Conservation (phyloP, 352 stramenopile genomes). For the Stramenopiles sp. region DNA sequence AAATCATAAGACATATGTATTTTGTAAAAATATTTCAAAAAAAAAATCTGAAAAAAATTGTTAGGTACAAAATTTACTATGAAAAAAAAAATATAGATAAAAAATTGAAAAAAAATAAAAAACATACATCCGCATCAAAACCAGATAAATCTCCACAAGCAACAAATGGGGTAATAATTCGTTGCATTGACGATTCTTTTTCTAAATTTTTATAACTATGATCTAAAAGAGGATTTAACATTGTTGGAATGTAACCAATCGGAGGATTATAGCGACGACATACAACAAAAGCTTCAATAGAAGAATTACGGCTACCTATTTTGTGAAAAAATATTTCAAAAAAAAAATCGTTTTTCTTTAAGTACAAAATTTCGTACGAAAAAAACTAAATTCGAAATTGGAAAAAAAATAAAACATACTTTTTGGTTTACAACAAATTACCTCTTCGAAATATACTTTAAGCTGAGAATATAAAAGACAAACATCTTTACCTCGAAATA, state of each 20-base stretch:
- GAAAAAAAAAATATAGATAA: no score
- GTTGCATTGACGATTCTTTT: conserved; percentile 21
- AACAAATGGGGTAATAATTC: conserved; percentile 42
- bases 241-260: conserved; percentile 9
- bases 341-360: no score
- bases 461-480: conserved; percentile 77
- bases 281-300: conserved; percentile 22
- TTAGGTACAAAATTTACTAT: no score
- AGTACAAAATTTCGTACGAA: no score
- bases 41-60: no score
- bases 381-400: no score
- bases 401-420: no score
- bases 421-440: conserved; percentile 79
- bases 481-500: conserved; percentile 84
- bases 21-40: no score
- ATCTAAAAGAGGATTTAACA: neutral
- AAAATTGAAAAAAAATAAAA: no score
- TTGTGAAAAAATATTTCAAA: no score
- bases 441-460: conserved; percentile 61
- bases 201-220: conserved; percentile 7
- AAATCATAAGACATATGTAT: no score
- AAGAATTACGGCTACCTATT: conserved; percentile 66
- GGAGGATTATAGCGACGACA: conserved; percentile 9
- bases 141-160: conserved; percentile 55
- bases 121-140: conserved; percentile 30